Percentiles rank a stretch among this genome's conserved stretches.
Conservation (phyloP, 495 filamentous ascomycete genomes). For the Opeltia flavorubescens region DNA sequence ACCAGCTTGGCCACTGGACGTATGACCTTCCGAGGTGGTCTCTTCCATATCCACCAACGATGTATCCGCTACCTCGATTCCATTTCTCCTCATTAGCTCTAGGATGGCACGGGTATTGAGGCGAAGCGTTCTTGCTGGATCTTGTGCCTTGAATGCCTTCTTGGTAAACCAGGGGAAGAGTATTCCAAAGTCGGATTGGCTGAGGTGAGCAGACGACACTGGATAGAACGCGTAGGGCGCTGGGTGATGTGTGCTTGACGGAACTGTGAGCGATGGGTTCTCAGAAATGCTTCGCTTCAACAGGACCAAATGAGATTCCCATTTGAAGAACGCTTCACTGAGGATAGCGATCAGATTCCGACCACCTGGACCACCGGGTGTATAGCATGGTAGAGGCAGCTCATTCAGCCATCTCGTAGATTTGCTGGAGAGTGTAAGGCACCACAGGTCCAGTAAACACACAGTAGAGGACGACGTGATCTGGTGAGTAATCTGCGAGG, state of each 20-base stretch:
- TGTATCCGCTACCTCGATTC: slow-evolving; percentile 37
- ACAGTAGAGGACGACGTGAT: slow-evolving; percentile 46
- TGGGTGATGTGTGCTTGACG: neutral
- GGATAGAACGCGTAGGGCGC: slow-evolving; percentile 50
- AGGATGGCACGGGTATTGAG: slow-evolving; percentile 50
- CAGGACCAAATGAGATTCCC: slow-evolving; percentile 46
- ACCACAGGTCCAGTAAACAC: slow-evolving; percentile 62
- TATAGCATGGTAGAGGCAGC: slow-evolving; percentile 55
- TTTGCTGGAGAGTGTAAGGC: slow-evolving; percentile 44
- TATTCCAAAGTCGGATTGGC: slow-evolving; percentile 64
- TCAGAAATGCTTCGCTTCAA: slow-evolving; percentile 43
- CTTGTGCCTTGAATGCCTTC: slow-evolving; percentile 40
- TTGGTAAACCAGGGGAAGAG: slow-evolving; percentile 56
- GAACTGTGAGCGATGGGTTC: slow-evolving; percentile 18
- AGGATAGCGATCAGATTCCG: slow-evolving; percentile 46
- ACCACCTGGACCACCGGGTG: slow-evolving; percentile 29
- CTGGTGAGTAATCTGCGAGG: slow-evolving; percentile 39
- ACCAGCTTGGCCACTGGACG: neutral
- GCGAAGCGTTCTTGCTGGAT: slow-evolving; percentile 45
- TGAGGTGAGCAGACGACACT: slow-evolving; percentile 47
- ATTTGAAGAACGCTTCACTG: slow-evolving; percentile 57
- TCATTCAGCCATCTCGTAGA: slow-evolving; percentile 40
- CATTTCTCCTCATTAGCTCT: slow-evolving; percentile 41
- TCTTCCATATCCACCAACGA: slow-evolving; percentile 31
- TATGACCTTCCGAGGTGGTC: neutral